Evolutionary conservation across 31 red algal genomes (phyloP).

Genomic region (Endocladia muricata): DNA sequence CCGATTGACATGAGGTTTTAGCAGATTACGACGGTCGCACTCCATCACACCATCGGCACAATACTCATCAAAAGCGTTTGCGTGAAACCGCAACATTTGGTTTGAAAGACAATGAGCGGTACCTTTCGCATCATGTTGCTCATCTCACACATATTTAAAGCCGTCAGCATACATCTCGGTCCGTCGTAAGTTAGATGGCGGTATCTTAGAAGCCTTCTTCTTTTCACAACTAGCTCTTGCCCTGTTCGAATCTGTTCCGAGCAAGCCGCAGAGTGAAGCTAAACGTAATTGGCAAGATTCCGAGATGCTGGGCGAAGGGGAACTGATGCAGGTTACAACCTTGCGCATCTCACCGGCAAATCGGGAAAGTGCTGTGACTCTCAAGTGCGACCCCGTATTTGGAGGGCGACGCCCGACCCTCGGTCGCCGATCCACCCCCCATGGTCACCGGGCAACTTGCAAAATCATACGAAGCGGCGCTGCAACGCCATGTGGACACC

Average conservation of each 20-base stretch:
- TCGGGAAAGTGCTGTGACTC: no score
- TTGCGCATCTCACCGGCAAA: not conserved
- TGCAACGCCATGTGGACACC: no score
- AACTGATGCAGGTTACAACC: not conserved
- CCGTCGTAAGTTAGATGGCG: not conserved
- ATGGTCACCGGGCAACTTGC: no score
- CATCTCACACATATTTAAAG: not conserved
- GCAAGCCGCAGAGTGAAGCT: not conserved
- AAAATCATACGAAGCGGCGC: no score
- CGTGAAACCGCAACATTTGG: constrained; percentile 2
- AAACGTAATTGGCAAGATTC: not conserved
- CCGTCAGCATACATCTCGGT: not conserved
- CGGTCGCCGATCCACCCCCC: no score
- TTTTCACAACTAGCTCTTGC: not conserved
- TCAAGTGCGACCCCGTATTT: no score
- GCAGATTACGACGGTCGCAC: not conserved
- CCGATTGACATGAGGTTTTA: not conserved
- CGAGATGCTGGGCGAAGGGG: not conserved
- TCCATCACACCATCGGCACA: not conserved
- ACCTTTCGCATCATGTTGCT: not conserved
- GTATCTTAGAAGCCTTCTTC: not conserved
- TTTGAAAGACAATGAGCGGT: not conserved
- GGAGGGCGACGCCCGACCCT: no score
- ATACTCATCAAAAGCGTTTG: constrained; percentile 6
- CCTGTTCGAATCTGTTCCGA: not conserved